Percentiles rank a stretch among this genome's conserved stretches.
These are phyloP conservation scores for Maudiozyma pseudohumilis DNA, from an alignment of 805 yeast species.

Conservation along the genomic window DNA sequence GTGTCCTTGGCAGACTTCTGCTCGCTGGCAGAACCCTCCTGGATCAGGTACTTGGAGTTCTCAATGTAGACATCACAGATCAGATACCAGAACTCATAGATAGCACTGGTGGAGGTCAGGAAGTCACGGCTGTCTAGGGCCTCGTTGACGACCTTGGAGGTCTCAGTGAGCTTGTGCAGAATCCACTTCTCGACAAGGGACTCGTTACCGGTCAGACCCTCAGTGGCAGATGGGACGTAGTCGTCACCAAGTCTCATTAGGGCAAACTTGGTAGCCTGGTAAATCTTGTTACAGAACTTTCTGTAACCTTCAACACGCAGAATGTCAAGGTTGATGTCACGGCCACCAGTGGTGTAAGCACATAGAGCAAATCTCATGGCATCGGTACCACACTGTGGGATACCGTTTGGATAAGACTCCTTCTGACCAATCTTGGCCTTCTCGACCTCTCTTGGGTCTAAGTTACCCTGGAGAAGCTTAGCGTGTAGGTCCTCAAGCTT, in stretches of 20 bases:
- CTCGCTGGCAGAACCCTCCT: slow-evolving; percentile 83
- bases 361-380: slow-evolving; percentile 96
- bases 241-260: slow-evolving; percentile 85
- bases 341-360: slow-evolving; percentile 97
- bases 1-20: slow-evolving; percentile 88
- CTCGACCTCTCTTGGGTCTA: slow-evolving; percentile 79
- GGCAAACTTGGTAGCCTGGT: slow-evolving; percentile 97
- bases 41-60: slow-evolving; percentile 85
- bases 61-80: slow-evolving; percentile 97
- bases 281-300: slow-evolving; percentile 98
- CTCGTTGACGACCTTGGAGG: slow-evolving; percentile 54
- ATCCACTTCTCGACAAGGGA: slow-evolving; percentile 96
- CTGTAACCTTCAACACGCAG: slow-evolving; percentile 97
- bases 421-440: slow-evolving; percentile 84
- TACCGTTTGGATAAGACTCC: slow-evolving; percentile 88
- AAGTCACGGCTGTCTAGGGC: slow-evolving; percentile 80
- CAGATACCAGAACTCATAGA: slow-evolving; percentile 92
- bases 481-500: slow-evolving; percentile 69
- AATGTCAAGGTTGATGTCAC: slow-evolving; percentile 94
- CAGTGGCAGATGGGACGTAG: slow-evolving; percentile 66
- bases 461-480: slow-evolving; percentile 68
- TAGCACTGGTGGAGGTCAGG: slow-evolving; percentile 73
- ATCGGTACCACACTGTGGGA: slow-evolving; percentile 99
- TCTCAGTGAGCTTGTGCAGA: slow-evolving; percentile 67
- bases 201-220: slow-evolving; percentile 63